phyloP scores from a whole-genome alignment of 2,329 filamentous ascomycete genomes.

The Teratosphaeria gauchensis region DNA sequence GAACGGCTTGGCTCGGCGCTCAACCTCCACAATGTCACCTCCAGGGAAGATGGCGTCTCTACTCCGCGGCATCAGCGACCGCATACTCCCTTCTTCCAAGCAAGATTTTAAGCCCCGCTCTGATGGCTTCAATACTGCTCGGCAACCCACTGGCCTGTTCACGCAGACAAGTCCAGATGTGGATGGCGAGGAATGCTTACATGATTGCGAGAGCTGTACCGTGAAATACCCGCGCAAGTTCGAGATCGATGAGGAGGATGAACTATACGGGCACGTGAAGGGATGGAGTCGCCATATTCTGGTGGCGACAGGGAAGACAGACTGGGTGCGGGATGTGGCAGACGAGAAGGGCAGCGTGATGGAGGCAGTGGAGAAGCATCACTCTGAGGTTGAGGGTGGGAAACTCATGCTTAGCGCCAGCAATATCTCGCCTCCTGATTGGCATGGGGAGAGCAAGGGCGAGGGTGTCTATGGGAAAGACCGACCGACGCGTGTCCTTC shows the following conservation, averaged over 20 bases:
- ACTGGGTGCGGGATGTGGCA: constrained; percentile 83
- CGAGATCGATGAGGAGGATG: constrained; percentile 63
- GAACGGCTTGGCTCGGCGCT: background rate
- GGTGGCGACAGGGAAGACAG: constrained; percentile 88
- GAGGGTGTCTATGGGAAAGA: constrained; percentile 39
- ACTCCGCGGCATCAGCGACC: constrained; percentile 13
- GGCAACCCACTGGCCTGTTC: constrained; percentile 53
- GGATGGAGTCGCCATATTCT: constrained; percentile 84
- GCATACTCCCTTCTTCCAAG: constrained; percentile 16
- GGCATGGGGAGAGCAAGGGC: constrained; percentile 41
- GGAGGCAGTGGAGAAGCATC: constrained; percentile 39
- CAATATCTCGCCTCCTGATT: constrained; percentile 71
- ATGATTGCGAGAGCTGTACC: constrained; percentile 75
- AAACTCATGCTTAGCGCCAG: constrained; percentile 84
- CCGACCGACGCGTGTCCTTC: constrained; percentile 66
- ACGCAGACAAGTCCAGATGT: constrained; percentile 60
- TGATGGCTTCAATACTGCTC: constrained; percentile 39
- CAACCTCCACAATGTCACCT: background rate
- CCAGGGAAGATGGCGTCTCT: constrained; percentile 17
- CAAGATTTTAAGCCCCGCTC: constrained; percentile 15
- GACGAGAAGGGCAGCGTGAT: constrained; percentile 65
- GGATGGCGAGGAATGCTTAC: constrained; percentile 82
- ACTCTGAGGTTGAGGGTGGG: constrained; percentile 28
- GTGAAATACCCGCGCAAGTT: constrained; percentile 68
- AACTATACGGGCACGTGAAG: constrained; percentile 75